phyloP scores from a whole-genome alignment of 2,329 filamentous ascomycete genomes.

The Alternaria ventricosa region DNA sequence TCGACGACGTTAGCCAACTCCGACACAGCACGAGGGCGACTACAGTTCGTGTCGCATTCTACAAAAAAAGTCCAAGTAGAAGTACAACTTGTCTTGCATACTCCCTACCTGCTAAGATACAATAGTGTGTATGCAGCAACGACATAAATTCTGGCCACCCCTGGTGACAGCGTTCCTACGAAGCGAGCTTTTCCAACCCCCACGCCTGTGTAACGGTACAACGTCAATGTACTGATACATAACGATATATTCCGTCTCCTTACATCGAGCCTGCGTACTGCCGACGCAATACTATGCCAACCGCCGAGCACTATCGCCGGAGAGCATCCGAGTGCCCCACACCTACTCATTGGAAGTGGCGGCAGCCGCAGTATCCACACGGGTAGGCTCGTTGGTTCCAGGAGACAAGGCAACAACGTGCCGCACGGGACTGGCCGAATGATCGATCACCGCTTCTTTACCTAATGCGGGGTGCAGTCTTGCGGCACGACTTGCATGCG shows the following conservation, averaged over 20 bases:
- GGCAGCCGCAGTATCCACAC: slow-evolving; percentile 1
- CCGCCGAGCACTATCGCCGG: slow-evolving; percentile 24
- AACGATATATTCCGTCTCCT: slow-evolving; percentile 3
- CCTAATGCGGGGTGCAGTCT: slow-evolving; percentile 33
- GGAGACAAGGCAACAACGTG: slow-evolving; percentile 18
- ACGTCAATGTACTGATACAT: slow-evolving; percentile 15
- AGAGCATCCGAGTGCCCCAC: slow-evolving; percentile 18
- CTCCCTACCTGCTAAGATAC: neutral
- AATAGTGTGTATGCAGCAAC: neutral
- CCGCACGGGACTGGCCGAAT: slow-evolving; percentile 32
- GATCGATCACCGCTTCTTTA: slow-evolving; percentile 25
- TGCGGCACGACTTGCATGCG: neutral
- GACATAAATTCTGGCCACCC: neutral
- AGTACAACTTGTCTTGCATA: neutral
- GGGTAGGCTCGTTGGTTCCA: slow-evolving; percentile 12
- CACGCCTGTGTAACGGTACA: slow-evolving; percentile 2
- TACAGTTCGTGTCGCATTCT: neutral
- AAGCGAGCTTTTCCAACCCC: neutral
- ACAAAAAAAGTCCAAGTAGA: too few species aligned
- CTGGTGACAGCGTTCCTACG: neutral
- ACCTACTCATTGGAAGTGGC: slow-evolving; percentile 11
- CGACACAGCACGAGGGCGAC: neutral
- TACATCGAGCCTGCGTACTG: slow-evolving; percentile 1
- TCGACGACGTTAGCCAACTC: neutral
- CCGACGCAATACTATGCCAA: slow-evolving; percentile 7